Conservation (phyloP, 257 asterid genomes). For the Scutellaria barbata region DNA sequence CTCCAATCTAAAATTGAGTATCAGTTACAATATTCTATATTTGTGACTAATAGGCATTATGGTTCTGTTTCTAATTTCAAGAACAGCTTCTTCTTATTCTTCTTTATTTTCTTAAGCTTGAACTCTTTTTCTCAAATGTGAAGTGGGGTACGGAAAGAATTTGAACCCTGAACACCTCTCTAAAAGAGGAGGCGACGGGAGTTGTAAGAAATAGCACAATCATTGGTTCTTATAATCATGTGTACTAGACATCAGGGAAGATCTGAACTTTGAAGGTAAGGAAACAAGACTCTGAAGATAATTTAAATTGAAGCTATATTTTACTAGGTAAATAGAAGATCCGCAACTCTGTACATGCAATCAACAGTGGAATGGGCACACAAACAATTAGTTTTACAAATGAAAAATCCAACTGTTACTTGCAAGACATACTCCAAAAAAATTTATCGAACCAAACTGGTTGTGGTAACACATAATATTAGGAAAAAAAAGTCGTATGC, state of each 20-base stretch:
- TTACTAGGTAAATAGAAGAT: conserved; percentile 7
- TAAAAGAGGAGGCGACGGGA: not conserved
- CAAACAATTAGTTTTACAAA: not conserved
- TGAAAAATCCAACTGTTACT: not conserved
- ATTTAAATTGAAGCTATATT: not conserved
- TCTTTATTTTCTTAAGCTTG: not conserved
- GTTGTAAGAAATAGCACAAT: not conserved
- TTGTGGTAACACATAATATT: not conserved
- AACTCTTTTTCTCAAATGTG: not conserved
- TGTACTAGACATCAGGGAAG: conserved; percentile 1
- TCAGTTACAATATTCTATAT: not conserved
- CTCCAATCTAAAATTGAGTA: not conserved
- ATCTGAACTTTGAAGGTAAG: conserved; percentile 1
- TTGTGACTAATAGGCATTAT: not conserved
- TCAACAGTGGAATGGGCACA: not conserved
- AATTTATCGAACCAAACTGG: not conserved
- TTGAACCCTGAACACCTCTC: not conserved
- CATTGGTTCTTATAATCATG: conserved; percentile 9
- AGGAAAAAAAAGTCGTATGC: conserved; percentile 16
- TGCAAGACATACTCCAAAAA: conserved; percentile 6
- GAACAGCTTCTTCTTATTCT: not conserved
- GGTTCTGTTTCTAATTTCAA: conserved; percentile 3
- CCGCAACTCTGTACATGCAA: not conserved
- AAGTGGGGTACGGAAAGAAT: not conserved
- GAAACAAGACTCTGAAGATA: not conserved